Evolutionary conservation across 805 yeast genomes (phyloP).

Genomic region (Zygosaccharomyces lentus): DNA sequence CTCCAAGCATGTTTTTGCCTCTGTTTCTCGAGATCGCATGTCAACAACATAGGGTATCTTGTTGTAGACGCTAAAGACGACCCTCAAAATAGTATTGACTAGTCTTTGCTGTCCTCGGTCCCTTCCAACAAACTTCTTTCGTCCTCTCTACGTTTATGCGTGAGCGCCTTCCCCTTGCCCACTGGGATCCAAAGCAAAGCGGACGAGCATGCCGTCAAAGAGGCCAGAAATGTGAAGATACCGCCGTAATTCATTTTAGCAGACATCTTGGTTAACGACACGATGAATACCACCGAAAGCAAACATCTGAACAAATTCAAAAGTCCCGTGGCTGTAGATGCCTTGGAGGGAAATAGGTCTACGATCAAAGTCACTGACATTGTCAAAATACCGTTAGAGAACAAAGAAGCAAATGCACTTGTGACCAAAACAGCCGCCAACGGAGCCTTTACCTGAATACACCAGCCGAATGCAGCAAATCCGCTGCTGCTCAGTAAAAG

Average conservation of each 20-base stretch:
- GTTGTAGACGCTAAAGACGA: neutral
- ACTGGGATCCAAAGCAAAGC: slow-evolving; percentile 27
- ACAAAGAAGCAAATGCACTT: slow-evolving; percentile 52
- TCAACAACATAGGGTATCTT: too few relatives aligned
- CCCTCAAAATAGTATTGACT: neutral
- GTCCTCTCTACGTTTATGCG: slow-evolving; percentile 21
- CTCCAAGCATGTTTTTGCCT: neutral
- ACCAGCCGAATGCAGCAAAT: slow-evolving; percentile 67
- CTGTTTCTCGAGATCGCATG: neutral
- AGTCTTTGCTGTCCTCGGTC: neutral
- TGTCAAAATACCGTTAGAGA: slow-evolving; percentile 56
- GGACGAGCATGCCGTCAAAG: slow-evolving; percentile 36
- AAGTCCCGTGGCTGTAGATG: slow-evolving; percentile 72
- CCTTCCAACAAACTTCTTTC: slow-evolving; percentile 8
- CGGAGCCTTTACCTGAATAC: slow-evolving; percentile 45
- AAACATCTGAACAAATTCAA: slow-evolving; percentile 70
- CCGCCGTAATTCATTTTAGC: slow-evolving; percentile 63
- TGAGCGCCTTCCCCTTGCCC: slow-evolving; percentile 33
- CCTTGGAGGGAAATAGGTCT: slow-evolving; percentile 66
- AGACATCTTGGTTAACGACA: slow-evolving; percentile 60
- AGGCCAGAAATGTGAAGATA: slow-evolving; percentile 67
- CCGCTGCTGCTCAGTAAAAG: slow-evolving; percentile 38
- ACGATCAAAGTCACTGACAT: slow-evolving; percentile 63
- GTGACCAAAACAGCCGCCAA: slow-evolving; percentile 55
- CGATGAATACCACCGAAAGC: slow-evolving; percentile 66